A percentile compares a stretch with the other conserved stretches of the same genome.
Conservation (phyloP, 768 basidiomycete genomes). For the Pleurotus giganteus region DNA sequence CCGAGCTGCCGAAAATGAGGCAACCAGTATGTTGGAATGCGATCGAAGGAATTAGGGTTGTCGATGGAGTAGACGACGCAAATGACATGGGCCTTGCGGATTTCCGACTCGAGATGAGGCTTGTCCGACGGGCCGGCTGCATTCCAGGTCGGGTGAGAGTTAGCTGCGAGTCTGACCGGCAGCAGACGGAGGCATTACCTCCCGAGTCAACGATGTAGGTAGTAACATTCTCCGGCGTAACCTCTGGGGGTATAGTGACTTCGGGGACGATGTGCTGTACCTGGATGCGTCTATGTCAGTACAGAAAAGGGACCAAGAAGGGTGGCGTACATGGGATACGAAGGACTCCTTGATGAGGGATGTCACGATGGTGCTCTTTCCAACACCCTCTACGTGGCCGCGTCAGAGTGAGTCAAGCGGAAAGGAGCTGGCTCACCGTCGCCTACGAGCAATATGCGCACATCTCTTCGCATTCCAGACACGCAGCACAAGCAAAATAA, state of each 20-base stretch:
- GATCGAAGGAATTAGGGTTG: conserved; percentile 93
- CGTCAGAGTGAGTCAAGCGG: conserved; percentile 12
- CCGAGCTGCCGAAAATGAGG: conserved; percentile 93
- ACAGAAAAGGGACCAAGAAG: conserved; percentile 11
- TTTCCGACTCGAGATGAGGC: conserved; percentile 88
- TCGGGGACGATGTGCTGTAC: conserved; percentile 95
- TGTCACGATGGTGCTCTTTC: conserved; percentile 96
- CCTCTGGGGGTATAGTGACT: conserved; percentile 96
- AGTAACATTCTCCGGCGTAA: conserved; percentile 96
- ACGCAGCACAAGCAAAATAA: conserved; percentile 2
- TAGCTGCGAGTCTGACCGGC: neutral
- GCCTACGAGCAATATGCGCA: conserved; percentile 90
- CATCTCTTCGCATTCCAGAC: conserved; percentile 79
- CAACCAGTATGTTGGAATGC: conserved; percentile 97
- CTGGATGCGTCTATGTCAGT: conserved; percentile 36
- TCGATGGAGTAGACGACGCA: conserved; percentile 97
- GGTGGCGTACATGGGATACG: conserved; percentile 71
- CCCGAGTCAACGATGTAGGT: conserved; percentile 98
- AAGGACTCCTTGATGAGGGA: conserved; percentile 96
- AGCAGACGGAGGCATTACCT: conserved; percentile 48
- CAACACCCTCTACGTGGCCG: conserved; percentile 76
- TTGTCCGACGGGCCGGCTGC: conserved; percentile 85
- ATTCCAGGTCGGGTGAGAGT: conserved; percentile 8
- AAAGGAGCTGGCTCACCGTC: conserved; percentile 60
- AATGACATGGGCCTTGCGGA: conserved; percentile 96